Evolutionary conservation across 257 asterid genomes (phyloP).

Genomic region (Jasminum sambac): DNA sequence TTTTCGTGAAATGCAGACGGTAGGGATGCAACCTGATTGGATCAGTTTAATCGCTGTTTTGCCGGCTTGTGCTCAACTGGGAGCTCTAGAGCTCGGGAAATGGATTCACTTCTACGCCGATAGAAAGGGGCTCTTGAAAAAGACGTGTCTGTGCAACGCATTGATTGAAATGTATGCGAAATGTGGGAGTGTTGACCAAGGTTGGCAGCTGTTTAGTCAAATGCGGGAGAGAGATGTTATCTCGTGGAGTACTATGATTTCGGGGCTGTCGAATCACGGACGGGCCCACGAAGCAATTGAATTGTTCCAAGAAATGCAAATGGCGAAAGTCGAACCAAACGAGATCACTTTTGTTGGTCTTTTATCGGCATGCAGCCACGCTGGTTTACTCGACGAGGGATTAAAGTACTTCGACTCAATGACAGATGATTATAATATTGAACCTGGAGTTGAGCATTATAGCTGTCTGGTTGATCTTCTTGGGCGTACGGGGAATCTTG

Average conservation of each 20-base stretch:
- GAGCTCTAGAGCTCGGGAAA: slow-evolving; percentile 72
- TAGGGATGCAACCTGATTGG: slow-evolving; percentile 75
- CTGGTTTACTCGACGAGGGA: slow-evolving; percentile 64
- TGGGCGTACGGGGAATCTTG: slow-evolving; percentile 65
- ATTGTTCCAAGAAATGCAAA: slow-evolving; percentile 55
- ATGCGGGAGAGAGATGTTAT: slow-evolving; percentile 60
- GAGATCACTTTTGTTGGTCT: slow-evolving; percentile 74
- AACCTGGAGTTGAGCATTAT: slow-evolving; percentile 70
- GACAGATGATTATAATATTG: slow-evolving; percentile 40
- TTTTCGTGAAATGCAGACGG: slow-evolving; percentile 67
- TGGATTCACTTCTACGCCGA: slow-evolving; percentile 73
- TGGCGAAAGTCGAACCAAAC: slow-evolving; percentile 50
- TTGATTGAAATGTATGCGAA: slow-evolving; percentile 80
- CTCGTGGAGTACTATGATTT: slow-evolving; percentile 79
- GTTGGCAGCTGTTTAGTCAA: slow-evolving; percentile 53
- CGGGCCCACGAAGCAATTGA: slow-evolving; percentile 60
- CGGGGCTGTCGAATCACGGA: slow-evolving; percentile 78
- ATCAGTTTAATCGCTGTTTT: slow-evolving; percentile 64
- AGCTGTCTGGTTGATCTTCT: slow-evolving; percentile 76
- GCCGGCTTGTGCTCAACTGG: slow-evolving; percentile 73
- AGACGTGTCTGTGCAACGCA: slow-evolving; percentile 58
- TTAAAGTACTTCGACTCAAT: slow-evolving; percentile 55
- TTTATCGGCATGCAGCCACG: slow-evolving; percentile 78
- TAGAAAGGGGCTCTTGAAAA: slow-evolving; percentile 48
- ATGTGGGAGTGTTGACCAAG: slow-evolving; percentile 64